Base-by-base conservation (phyloP, 108 stramenopile species). In the Cylindrotheca fusiformis region DNA sequence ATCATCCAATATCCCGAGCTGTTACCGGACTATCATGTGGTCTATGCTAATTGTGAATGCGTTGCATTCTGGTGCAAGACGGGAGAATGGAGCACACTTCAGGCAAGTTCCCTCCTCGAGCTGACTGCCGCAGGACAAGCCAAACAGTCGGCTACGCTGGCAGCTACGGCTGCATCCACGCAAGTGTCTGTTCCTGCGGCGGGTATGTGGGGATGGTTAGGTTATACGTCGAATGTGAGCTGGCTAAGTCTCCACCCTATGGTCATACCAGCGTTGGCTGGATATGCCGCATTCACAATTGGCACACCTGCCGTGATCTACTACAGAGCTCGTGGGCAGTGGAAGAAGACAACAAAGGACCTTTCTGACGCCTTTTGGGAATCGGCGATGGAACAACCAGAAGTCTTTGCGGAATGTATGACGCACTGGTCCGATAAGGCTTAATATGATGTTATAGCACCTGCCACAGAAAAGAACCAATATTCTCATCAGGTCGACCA, bases 51-150 rank as follows among this genome's bases (percentile, higher is more conserved):
- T 57, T 85, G 81, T 45, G 91, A 92, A 66, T 92, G 91, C 36
- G 84, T 92, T 23, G 91, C 91, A 8, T 83, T 92, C 23, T 92
- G 84, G 84, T 80, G 81, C 64, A 82, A 82, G 52, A 86, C 84
- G 0, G 81, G 81, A 1, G 63, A 46, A 18, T 86, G 84, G 84
- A 52, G 69, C 17, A 86, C 84, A 20, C 56, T 82, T 2, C 84
- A 86, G 41, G 80, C 84, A 48, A 65, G 69, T 48, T 71, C 77
- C 20, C 68, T 79, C 47, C 49, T 86, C 45, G 63, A 68, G 25
- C 27, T 74, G 20, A 80, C 84, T 0, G 76, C 87, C 8, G 77
- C 83, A 10, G 88, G 91, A 3, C 83, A 89, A 68, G 72, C 68
- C 21, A 93, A 93, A 58, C 74, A 78, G 48, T 79, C 83, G 41